phyloP scores from a whole-genome alignment of 176 grass and related monocot genomes.

The Puya raimondii region DNA sequence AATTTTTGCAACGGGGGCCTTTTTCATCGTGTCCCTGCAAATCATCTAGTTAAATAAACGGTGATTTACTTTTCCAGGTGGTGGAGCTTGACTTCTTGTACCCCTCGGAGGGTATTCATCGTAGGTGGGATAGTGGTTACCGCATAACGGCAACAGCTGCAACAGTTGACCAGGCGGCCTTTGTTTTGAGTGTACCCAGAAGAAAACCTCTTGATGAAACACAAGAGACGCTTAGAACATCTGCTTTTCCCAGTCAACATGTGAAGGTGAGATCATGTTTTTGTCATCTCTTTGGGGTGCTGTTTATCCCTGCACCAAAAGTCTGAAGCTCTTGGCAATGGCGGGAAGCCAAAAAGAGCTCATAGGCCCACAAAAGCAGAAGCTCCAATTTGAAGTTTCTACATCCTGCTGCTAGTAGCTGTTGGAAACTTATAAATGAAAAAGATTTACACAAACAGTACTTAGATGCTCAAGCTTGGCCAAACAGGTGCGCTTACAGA shows the following conservation, averaged over 20 bases:
- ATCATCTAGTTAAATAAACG: neutral
- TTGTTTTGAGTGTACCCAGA: slow-evolving; percentile 78
- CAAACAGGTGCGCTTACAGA: slow-evolving; percentile 1
- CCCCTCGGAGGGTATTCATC: slow-evolving; percentile 87
- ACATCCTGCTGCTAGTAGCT: too few species aligned
- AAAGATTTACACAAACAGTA: neutral
- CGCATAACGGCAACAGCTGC: slow-evolving; percentile 82
- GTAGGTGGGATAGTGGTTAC: slow-evolving; percentile 73
- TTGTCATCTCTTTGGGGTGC: neutral
- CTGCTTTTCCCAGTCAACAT: slow-evolving; percentile 89
- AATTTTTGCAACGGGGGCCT: too few species aligned
- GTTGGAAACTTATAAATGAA: too few species aligned
- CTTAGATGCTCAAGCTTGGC: neutral
- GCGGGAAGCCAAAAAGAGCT: too few species aligned
- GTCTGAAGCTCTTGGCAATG: neutral
- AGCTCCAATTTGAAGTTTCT: neutral
- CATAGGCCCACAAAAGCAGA: too few species aligned
- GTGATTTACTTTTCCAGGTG: slow-evolving; percentile 39
- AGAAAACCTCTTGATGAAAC: slow-evolving; percentile 92
- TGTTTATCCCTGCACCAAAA: neutral
- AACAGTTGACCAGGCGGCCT: slow-evolving; percentile 70
- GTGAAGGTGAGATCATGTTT: slow-evolving; percentile 51
- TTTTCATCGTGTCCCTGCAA: too few species aligned
- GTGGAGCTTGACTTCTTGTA: slow-evolving; percentile 98
- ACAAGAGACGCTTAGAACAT: slow-evolving; percentile 94